Evolutionary conservation across 2,329 filamentous ascomycete genomes (phyloP).

Genomic region (Raffaelea arxii): DNA sequence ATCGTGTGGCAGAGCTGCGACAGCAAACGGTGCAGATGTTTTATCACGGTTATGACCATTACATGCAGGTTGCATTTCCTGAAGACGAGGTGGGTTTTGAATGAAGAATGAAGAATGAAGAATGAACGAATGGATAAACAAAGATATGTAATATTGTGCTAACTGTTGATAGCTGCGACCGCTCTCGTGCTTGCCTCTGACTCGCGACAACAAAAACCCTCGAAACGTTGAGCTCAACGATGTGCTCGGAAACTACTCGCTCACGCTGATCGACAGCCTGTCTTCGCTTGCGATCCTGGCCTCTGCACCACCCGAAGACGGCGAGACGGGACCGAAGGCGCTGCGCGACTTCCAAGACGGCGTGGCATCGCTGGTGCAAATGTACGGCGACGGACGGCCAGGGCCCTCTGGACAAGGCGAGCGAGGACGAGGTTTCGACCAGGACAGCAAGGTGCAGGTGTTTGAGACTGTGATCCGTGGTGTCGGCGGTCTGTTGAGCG

Average conservation of each 20-base stretch:
- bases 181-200: conserved; percentile 72
- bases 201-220: conserved; percentile 71
- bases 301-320: conserved; percentile 53
- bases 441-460: conserved; percentile 97
- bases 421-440: conserved; percentile 73
- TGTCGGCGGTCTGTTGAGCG: conserved; percentile 80
- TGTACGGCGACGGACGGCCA: conserved; percentile 77
- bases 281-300: conserved; percentile 90
- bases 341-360: conserved; percentile 71
- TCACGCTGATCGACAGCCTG: conserved; percentile 90
- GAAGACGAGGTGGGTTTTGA: conserved; percentile 74
- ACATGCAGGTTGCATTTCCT: conserved; percentile 87
- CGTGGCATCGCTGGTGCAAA: conserved; percentile 61
- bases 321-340: conserved; percentile 48
- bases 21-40: conserved; percentile 68
- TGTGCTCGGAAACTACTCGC: conserved; percentile 90
- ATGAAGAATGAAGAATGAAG: no score
- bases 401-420: conserved; percentile 60
- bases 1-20: conserved; percentile 44
- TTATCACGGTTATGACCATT: conserved; percentile 93
- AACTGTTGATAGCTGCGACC: conserved; percentile 58
- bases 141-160: conserved; percentile 1
- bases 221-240: conserved; percentile 84
- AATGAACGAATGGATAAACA: not conserved
- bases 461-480: conserved; percentile 97